A percentile compares a stretch with the other conserved stretches of the same genome.
These are phyloP conservation scores for Flaveria ramosissima DNA, from an alignment of 129 eudicot species.

Conservation along the genomic window DNA sequence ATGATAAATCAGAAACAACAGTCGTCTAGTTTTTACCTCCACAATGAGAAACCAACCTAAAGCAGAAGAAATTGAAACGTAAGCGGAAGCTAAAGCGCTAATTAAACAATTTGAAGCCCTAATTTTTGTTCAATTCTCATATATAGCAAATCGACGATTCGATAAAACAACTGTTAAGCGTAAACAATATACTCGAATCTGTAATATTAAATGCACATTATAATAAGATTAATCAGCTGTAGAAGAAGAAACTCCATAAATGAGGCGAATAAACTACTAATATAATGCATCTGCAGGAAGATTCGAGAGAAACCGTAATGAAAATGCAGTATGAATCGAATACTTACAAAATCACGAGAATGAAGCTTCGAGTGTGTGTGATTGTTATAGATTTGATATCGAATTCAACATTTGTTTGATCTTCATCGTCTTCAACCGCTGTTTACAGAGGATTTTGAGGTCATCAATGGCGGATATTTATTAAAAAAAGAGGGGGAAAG, in stretches of 20 bases:
- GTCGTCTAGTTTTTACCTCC: too few species aligned
- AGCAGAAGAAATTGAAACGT: slow-evolving; percentile 3
- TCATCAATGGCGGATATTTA: slow-evolving; percentile 15
- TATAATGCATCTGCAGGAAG: slow-evolving; percentile 30
- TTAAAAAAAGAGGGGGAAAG: too few species aligned
- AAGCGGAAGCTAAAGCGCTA: neutral
- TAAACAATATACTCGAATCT: too few species aligned
- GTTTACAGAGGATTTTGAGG: slow-evolving; percentile 1
- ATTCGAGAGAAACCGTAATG: slow-evolving; percentile 24
- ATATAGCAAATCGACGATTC: slow-evolving; percentile 3
- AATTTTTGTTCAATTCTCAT: slow-evolving; percentile 8
- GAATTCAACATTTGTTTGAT: slow-evolving; percentile 8
- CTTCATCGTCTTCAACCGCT: neutral
- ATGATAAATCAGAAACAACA: neutral
- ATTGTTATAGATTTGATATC: slow-evolving; percentile 1
- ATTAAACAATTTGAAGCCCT: slow-evolving; percentile 9
- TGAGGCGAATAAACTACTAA: slow-evolving; percentile 1
- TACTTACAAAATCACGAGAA: slow-evolving; percentile 24
- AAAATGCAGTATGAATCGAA: slow-evolving; percentile 19
- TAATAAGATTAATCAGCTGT: neutral
- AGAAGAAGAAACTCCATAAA: neutral
- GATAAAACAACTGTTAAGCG: neutral
- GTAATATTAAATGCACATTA: slow-evolving; percentile 14
- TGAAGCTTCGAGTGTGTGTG: slow-evolving; percentile 11
- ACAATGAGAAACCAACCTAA: neutral